Conservation (phyloP, 345 rosid species). For the Syzygium oleosum region DNA sequence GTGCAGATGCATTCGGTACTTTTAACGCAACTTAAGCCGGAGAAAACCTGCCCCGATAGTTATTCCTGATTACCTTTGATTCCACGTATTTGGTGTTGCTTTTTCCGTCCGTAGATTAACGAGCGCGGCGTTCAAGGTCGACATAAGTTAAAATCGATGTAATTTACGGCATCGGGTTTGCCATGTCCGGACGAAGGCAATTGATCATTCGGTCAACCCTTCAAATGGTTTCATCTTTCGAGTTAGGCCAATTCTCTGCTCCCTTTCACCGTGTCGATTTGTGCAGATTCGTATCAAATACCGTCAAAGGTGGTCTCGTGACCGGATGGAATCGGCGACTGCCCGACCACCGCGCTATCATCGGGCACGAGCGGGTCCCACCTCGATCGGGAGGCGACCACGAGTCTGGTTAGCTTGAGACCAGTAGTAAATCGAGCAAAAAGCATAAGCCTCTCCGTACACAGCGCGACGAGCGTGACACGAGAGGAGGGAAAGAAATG, state of each 20-base stretch:
- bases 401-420: not conserved
- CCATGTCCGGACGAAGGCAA: not conserved
- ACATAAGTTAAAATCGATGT: not conserved
- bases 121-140: not conserved
- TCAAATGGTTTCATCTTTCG: not conserved
- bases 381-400: not conserved
- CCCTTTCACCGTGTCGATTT: fast-evolving
- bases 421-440: not conserved
- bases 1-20: too few species aligned
- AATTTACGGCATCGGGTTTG: not conserved
- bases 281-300: not conserved
- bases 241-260: not conserved
- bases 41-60: not conserved
- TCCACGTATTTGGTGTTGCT: not conserved
- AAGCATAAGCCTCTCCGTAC: not conserved
- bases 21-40: not conserved
- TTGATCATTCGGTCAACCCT: not conserved
- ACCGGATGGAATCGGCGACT: too few species aligned
- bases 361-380: not conserved
- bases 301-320: too few species aligned
- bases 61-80: not conserved
- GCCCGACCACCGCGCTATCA: not conserved
- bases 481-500: not conserved
- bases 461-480: not conserved
- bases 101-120: not conserved